phyloP scores from a whole-genome alignment of 1,284 basidiomycete genomes.

The Chiua sp. region DNA sequence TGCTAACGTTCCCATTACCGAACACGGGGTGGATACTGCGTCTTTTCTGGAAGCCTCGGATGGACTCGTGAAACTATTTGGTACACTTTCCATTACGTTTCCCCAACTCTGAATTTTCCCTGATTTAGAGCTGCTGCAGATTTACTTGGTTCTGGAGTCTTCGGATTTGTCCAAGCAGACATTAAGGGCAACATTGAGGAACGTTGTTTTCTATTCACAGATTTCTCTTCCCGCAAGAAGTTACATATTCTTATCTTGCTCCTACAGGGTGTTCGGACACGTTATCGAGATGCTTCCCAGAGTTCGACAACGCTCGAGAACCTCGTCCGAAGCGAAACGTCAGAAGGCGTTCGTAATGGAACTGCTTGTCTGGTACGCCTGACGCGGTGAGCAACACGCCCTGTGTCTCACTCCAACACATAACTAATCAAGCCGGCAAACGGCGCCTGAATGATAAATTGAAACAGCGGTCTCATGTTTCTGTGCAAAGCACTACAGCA shows the following conservation, averaged over 20 bases:
- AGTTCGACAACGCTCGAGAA: conserved; percentile 79
- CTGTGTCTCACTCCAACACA: conserved; percentile 11
- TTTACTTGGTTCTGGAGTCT: conserved; percentile 87
- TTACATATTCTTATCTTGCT: conserved; percentile 17
- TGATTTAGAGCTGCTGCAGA: conserved; percentile 52
- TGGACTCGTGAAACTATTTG: conserved; percentile 90
- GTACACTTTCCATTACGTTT: conserved; percentile 51
- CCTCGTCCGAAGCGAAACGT: conserved; percentile 72
- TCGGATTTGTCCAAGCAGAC: conserved; percentile 91
- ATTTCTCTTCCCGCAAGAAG: conserved; percentile 13
- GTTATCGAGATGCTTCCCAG: conserved; percentile 61
- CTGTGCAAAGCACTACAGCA: conserved; percentile 69
- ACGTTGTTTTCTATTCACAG: conserved; percentile 34
- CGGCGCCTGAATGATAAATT: conserved; percentile 4
- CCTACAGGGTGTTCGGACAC: conserved; percentile 78
- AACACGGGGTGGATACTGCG: conserved; percentile 81
- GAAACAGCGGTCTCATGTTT: conserved; percentile 34
- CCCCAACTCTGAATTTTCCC: conserved; percentile 3
- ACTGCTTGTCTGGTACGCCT: conserved; percentile 80
- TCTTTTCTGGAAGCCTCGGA: conserved; percentile 91
- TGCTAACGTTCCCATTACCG: conserved; percentile 80
- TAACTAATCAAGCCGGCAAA: conserved; percentile 10
- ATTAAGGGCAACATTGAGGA: conserved; percentile 89
- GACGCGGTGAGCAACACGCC: conserved; percentile 60
- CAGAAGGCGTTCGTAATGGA: conserved; percentile 53